These are phyloP conservation scores for Thermomyces lanuginosus DNA, from an alignment of 2,329 filamentous ascomycete genomes.

Conservation along the genomic window DNA sequence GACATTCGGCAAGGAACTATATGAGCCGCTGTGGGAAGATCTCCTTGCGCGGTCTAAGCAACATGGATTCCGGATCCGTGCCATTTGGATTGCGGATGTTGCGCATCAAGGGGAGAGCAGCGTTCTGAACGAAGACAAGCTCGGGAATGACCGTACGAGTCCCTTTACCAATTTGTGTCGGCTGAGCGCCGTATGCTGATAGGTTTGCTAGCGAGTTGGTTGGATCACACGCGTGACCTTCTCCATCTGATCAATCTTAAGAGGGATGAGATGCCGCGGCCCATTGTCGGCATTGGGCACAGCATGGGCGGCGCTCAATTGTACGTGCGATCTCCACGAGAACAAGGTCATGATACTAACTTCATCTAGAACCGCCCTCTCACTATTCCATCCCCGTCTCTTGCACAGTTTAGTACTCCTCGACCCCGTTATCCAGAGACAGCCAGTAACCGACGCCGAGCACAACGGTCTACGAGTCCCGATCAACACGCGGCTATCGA, in stretches of 20 bases:
- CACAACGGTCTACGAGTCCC: constrained; percentile 14
- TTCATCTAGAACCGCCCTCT: constrained; percentile 40
- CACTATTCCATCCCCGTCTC: constrained; percentile 65
- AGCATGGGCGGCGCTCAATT: constrained; percentile 72
- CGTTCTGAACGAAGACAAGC: constrained; percentile 53
- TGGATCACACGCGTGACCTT: constrained; percentile 70
- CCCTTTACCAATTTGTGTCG: background rate
- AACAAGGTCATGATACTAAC: background rate
- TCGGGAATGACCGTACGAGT: constrained; percentile 69
- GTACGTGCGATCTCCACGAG: constrained; percentile 12
- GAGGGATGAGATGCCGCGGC: constrained; percentile 60
- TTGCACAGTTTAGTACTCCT: constrained; percentile 59
- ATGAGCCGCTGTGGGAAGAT: constrained; percentile 84
- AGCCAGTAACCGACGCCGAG: constrained; percentile 25
- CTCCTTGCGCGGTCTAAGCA: constrained; percentile 43
- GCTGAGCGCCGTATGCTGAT: constrained; percentile 5
- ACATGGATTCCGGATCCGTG: constrained; percentile 52
- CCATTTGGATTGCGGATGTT: constrained; percentile 84
- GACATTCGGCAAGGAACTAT: constrained; percentile 50
- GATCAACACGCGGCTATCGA: constrained; percentile 39
- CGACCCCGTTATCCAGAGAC: constrained; percentile 59
- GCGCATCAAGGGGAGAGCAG: constrained; percentile 69
- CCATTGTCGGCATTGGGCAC: constrained; percentile 71
- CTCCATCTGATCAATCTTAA: constrained; percentile 74
- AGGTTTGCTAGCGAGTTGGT: constrained; percentile 51